Base-by-base conservation (phyloP, 352 stramenopile species). In the Phytophthora ramorum region DNA sequence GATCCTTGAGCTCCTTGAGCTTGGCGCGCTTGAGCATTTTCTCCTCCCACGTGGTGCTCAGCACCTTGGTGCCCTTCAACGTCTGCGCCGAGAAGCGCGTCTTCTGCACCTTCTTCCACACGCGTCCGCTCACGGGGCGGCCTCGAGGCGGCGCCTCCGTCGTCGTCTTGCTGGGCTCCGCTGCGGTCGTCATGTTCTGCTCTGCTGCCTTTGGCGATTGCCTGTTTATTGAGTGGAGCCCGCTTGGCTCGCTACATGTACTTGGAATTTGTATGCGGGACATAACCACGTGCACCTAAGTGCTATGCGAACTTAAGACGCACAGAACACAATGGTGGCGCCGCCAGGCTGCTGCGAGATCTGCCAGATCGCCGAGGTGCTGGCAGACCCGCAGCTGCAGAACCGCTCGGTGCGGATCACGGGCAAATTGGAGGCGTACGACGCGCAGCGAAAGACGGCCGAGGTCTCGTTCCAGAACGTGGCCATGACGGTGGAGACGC, bases 41-140 rank as follows among this genome's bases (percentile, higher is more conserved):
- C 69, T 91, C 71, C 32, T 97, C 88, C 90, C 90, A 97, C 56
- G 90, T 92, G 26, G 85, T 91, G 76, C 87, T 96, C 63, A 97
- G 70, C 63, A 84, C 79, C 54, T 87, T 90, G 34, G 84, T 92
- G 66, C 81, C 85, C 58, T 92, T 95, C 58, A 85, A 87, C 40
- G 75, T 77, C 63, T 85, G 79, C 46, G 80, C 57, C 58, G 85
- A 94, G 68, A 94, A 94, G 47, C 87, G 83, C 62, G 72, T 79
- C 63, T 83, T 92, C 76, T 96, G 86, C 65, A 84, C 76, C 56
- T 88, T 93, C 74, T 96, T 96, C 88, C 88, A 96, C 53, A 78
- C 71, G 48, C 86, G 86, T 6, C 86, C 86, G 58, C 88, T 96
- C 59, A 93, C 83, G 26, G 83, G 75, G 38, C 81, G 75, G 4